Conservation (phyloP, 2,329 filamentous ascomycete genomes). For the Phialophora verrucosa region DNA sequence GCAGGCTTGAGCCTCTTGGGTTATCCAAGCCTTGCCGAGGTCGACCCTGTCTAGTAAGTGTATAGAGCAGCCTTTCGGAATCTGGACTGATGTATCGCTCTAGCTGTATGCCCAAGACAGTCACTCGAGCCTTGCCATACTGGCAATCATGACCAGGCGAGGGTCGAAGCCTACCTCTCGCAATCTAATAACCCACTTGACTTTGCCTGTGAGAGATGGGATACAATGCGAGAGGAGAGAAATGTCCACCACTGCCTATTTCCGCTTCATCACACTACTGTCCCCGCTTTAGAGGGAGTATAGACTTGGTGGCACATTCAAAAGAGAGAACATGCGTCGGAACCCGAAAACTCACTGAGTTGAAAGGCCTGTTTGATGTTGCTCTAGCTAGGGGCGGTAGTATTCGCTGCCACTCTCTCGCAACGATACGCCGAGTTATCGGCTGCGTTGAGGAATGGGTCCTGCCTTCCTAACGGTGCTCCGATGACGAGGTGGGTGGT, state of each 20-base stretch:
- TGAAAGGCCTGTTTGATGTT: neutral
- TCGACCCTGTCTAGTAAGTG: slow-evolving; percentile 84
- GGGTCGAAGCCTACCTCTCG: slow-evolving; percentile 57
- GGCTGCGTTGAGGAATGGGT: neutral
- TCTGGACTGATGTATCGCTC: slow-evolving; percentile 34
- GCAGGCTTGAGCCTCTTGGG: slow-evolving; percentile 85
- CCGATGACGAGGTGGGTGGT: slow-evolving; percentile 9
- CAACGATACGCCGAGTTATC: slow-evolving; percentile 10
- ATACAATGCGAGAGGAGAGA: slow-evolving; percentile 74
- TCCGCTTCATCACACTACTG: slow-evolving; percentile 44
- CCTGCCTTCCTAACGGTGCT: slow-evolving; percentile 7
- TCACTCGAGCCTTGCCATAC: slow-evolving; percentile 59
- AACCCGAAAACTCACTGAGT: neutral
- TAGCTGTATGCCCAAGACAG: slow-evolving; percentile 73
- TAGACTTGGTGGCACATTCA: slow-evolving; percentile 49
- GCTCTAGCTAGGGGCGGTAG: neutral
- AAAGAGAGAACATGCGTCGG: neutral
- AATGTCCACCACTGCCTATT: slow-evolving; percentile 36
- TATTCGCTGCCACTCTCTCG: neutral
- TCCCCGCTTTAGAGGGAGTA: slow-evolving; percentile 45
- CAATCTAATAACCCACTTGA: slow-evolving; percentile 72
- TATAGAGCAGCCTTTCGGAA: neutral
- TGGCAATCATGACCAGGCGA: slow-evolving; percentile 28
- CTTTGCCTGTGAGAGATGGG: slow-evolving; percentile 61
- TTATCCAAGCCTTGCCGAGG: slow-evolving; percentile 74